Evolutionary conservation across 164 flowering plant genomes (phyloP), one percentile per base, ranked within the genome.

Genomic region (Annona cherimola): DNA sequence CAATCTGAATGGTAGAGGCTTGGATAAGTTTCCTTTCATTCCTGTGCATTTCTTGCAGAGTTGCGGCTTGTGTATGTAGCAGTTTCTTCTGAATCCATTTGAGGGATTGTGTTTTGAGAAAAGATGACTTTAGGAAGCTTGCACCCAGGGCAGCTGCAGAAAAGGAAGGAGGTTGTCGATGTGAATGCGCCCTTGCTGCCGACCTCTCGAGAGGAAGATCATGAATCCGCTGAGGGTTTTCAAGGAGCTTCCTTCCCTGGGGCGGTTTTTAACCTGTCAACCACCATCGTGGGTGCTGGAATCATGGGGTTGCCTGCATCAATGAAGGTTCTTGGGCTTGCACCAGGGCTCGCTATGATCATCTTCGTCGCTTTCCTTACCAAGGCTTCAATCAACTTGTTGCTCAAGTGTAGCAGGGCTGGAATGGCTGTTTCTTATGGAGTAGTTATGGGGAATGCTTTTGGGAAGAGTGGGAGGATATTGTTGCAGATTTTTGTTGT

Each of bases 271-370:
- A 94, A 94, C 70, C 74, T 94, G n/a, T 87, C 98, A 3, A 92
- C 98, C 1, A 90, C 97, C 2, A 81, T 94, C 68, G 86, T 94
- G 62, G 98, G 98, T 55, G 97, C 98, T 61, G 98, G 98, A 41
- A 92, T 94, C 79, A 94, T 94, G 98, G 90, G 96, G 11, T 81
- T 94, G 80, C 98, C 98, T n/a, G 98, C 98, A 0, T 88, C 97
- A 42, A 89, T 94, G 93, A 94, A 92, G 74, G 93, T 85, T 63
- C 62, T 94, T 60, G 98, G 98, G 43, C 89, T 94, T 54, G 84
- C 67, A n/a, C 85, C 82, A 54, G 98, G 97, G 44, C 79, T 90
- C 67, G 77, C 78, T 26, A 73, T 85, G 83, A 90, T 94, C 9
- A 61, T 92, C 54, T 82, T 90, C 43, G 84, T 92, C 81, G 98